Percentiles rank a stretch among this genome's conserved stretches.
These are phyloP conservation scores for Penicillium sp. DNA, from an alignment of 2,329 filamentous ascomycete genomes.

Conservation along the genomic window DNA sequence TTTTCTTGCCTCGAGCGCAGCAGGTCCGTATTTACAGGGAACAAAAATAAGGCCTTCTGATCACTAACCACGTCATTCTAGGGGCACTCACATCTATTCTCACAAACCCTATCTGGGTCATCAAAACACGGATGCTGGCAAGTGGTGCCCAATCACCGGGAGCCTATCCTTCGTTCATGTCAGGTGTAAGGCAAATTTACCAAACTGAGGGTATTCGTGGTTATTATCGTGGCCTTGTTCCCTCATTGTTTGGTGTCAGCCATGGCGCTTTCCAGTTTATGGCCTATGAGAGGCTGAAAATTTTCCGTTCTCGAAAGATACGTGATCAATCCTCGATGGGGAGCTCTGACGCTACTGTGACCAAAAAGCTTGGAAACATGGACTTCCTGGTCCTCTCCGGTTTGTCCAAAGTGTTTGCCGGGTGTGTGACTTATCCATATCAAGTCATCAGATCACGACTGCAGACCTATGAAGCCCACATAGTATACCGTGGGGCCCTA, in stretches of 20 bases:
- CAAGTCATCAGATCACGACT: slow-evolving; percentile 88
- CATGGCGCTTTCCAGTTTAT: slow-evolving; percentile 96
- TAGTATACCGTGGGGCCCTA: slow-evolving; percentile 71
- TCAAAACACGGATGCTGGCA: slow-evolving; percentile 96
- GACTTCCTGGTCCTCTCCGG: slow-evolving; percentile 84
- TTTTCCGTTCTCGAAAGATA: slow-evolving; percentile 59
- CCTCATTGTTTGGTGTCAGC: slow-evolving; percentile 82
- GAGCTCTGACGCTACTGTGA: slow-evolving; percentile 30
- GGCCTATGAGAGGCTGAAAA: slow-evolving; percentile 81
- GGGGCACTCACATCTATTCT: slow-evolving; percentile 78
- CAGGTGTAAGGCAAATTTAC: slow-evolving; percentile 72
- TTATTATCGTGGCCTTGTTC: slow-evolving; percentile 85
- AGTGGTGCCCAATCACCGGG: slow-evolving; percentile 75
- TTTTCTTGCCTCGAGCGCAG: slow-evolving; percentile 74
- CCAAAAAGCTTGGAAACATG: slow-evolving; percentile 65
- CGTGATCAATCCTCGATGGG: slow-evolving; percentile 35
- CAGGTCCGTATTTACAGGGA: slow-evolving; percentile 50
- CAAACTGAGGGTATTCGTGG: slow-evolving; percentile 74
- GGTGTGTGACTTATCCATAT: slow-evolving; percentile 91
- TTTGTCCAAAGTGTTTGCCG: slow-evolving; percentile 82
- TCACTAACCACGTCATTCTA: slow-evolving; percentile 14
- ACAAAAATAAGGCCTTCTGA: not conserved
- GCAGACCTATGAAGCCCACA: slow-evolving; percentile 84
- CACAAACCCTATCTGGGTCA: slow-evolving; percentile 97
- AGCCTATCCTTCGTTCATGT: slow-evolving; percentile 79